Base-by-base conservation (phyloP, 306 rosid genomes). In the Potentilla sterilis region DNA sequence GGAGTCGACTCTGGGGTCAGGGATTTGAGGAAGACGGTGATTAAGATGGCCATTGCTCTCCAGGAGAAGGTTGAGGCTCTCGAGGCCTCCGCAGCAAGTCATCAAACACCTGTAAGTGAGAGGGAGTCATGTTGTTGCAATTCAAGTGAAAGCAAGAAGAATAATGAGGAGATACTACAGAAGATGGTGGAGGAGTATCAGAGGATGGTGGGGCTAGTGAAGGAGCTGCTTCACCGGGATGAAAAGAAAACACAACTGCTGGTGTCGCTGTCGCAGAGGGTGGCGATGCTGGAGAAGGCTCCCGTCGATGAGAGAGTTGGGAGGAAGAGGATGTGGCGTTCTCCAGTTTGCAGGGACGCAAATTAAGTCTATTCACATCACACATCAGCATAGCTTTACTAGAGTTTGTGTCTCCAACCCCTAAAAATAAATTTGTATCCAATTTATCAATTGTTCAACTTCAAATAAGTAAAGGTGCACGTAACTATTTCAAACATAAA, bases 121-220 rank as follows among this genome's bases (percentile, higher is more conserved):
- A 67, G 19, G 58, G 43, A 15, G 24, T 2, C 28, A 9, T 54
- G 3, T 54, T 54, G 3, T 54, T 3, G 24, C 66, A 28, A 6
- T 10, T 24, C 22, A n/a, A 4, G 8, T 1, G 81, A 52, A 15
- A 64, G 64, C 54, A 37, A 2, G 40, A 73, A 64, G 58, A 22
- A 35, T 68, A 79, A 49, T 24, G 79, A 42, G 41, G 81, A 74
- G 69, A 71, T 86, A 24, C 61, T 89, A 86, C 83, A 84, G 74
- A 86, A 72, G 82, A 82, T 93, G 90, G 42, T 85, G 76, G 78
- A 76, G 78, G 96, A 89, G 37, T 91, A 91, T 54, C 76, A 83
- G 81, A 90, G 46, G 76, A 84, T 89, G 89, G 85, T 87, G 88
- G 70, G 75, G 12, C 64, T 89, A 84, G 87, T 93, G 93, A 65